Conservation (phyloP, 2,329 filamentous ascomycete species). For the Plenodomus biglobosus region DNA sequence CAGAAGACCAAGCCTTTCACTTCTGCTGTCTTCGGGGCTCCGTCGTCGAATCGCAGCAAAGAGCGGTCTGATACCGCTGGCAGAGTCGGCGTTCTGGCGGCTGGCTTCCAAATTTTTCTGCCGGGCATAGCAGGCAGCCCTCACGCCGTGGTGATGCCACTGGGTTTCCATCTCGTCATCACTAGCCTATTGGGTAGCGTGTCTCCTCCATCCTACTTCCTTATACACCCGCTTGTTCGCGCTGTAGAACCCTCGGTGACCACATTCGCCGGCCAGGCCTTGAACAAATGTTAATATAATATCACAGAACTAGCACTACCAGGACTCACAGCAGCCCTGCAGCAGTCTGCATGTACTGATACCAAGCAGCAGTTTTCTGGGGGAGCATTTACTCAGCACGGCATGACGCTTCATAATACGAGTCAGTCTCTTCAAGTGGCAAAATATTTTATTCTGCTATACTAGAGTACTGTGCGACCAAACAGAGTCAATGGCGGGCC, state of each 20-base stretch:
- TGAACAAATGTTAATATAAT: conserved; percentile 16
- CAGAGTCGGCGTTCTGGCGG: conserved; percentile 11
- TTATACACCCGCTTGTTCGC: conserved; percentile 12
- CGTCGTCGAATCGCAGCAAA: conserved; percentile 6
- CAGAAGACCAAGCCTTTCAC: conserved; percentile 7
- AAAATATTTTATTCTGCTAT: too few relatives aligned
- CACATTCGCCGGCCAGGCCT: conserved; percentile 1
- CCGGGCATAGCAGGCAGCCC: conserved; percentile 15
- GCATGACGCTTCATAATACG: background rate
- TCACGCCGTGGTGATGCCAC: conserved; percentile 33
- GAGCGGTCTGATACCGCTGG: conserved; percentile 22
- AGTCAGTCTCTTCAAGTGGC: background rate
- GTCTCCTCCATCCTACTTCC: conserved; percentile 11
- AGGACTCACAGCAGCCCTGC: conserved; percentile 14
- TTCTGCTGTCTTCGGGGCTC: conserved; percentile 8
- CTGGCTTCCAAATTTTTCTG: conserved; percentile 13
- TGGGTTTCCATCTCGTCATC: conserved; percentile 18
- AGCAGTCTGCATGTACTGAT: conserved; percentile 4
- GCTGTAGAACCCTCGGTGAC: background rate
- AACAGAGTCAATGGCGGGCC: background rate
- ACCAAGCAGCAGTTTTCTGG: background rate
- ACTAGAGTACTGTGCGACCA: too few relatives aligned
- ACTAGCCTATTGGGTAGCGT: conserved; percentile 7
- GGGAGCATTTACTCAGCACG: background rate
- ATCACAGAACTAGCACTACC: conserved; percentile 7